A percentile compares a stretch with the other conserved stretches of the same genome.
phyloP scores from a whole-genome alignment of 345 rosid genomes.

The Hypericum androsaemum region DNA sequence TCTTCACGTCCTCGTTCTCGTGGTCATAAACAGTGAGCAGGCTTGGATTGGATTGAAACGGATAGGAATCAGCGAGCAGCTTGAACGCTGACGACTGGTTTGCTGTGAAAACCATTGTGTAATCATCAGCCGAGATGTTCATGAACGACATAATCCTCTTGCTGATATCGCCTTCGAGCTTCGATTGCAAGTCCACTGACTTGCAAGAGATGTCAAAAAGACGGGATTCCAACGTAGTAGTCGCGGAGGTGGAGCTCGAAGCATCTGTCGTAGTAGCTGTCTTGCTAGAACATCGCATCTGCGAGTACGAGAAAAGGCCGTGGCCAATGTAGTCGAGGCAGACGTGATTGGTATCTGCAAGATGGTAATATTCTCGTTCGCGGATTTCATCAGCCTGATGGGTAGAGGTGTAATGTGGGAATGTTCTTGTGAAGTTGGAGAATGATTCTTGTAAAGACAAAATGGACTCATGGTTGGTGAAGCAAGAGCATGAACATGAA shows the following conservation, averaged over 20 bases:
- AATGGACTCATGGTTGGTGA: conserved; percentile 83
- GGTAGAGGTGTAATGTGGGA: conserved; percentile 45
- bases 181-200: conserved; percentile 37
- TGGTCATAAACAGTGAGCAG: conserved; percentile 75
- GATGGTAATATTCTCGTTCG: conserved; percentile 50
- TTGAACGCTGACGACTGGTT: conserved; percentile 70
- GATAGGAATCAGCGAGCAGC: conserved; percentile 62
- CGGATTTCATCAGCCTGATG: conserved; percentile 53
- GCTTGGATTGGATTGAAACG: conserved; percentile 36
- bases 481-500: conserved; percentile 24
- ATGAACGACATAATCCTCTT: conserved; percentile 53
- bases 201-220: conserved; percentile 42
- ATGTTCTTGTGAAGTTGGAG: conserved; percentile 34
- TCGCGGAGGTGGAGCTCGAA: conserved; percentile 19
- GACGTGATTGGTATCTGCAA: conserved; percentile 35
- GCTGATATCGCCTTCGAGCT: conserved; percentile 32
- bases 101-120: conserved; percentile 52
- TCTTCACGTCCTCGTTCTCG: conserved; percentile 54
- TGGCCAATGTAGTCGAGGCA: conserved; percentile 56
- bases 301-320: conserved; percentile 72
- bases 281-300: conserved; percentile 14
- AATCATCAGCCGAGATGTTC: conserved; percentile 70
- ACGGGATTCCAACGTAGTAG: conserved; percentile 7
- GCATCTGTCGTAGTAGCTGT: background rate
- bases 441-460: conserved; percentile 51